These are phyloP conservation scores for Kazachstania africana DNA, from an alignment of 805 yeast species.

Conservation along the genomic window DNA sequence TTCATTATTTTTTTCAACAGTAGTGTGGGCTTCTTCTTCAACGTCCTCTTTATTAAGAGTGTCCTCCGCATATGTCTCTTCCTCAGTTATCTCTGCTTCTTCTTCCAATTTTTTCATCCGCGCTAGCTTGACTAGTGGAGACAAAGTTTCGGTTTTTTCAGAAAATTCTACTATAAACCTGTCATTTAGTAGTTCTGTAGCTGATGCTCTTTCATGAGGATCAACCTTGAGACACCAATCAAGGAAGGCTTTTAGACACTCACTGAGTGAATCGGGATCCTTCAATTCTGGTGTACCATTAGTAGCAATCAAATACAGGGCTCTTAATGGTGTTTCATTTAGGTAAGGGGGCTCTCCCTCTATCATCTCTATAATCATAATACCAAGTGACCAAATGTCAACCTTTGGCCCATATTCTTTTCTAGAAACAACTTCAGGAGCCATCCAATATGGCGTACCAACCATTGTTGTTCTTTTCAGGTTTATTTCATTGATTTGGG, in stretches of 20 bases:
- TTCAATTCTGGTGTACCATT: slow-evolving; percentile 93
- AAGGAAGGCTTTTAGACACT: slow-evolving; percentile 55
- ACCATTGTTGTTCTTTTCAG: slow-evolving; percentile 95
- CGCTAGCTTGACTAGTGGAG: slow-evolving; percentile 68
- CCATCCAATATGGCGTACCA: slow-evolving; percentile 99
- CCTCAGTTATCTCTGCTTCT: slow-evolving; percentile 3
- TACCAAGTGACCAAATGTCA: slow-evolving; percentile 96
- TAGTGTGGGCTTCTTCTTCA: no score
- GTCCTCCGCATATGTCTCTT: no score
- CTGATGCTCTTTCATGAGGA: slow-evolving; percentile 68
- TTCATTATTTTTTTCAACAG: no score
- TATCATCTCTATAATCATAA: slow-evolving; percentile 97
- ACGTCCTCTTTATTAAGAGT: no score
- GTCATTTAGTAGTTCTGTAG: slow-evolving; percentile 58
- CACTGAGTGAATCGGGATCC: slow-evolving; percentile 70
- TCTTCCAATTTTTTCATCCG: slow-evolving; percentile 28
- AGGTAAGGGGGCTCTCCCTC: slow-evolving; percentile 98
- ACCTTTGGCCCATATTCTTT: slow-evolving; percentile 95
- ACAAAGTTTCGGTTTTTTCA: slow-evolving; percentile 47
- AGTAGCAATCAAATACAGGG: slow-evolving; percentile 86
- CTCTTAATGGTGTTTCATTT: slow-evolving; percentile 91
- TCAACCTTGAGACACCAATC: slow-evolving; percentile 73
- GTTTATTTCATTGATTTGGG: slow-evolving; percentile 72
- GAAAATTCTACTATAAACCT: slow-evolving; percentile 47
- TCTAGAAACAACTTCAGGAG: slow-evolving; percentile 93